A percentile compares a stretch with the other conserved stretches of the same genome.
Conservation (phyloP, 2,329 filamentous ascomycete species). For the Neocatenulostroma microsporum region DNA sequence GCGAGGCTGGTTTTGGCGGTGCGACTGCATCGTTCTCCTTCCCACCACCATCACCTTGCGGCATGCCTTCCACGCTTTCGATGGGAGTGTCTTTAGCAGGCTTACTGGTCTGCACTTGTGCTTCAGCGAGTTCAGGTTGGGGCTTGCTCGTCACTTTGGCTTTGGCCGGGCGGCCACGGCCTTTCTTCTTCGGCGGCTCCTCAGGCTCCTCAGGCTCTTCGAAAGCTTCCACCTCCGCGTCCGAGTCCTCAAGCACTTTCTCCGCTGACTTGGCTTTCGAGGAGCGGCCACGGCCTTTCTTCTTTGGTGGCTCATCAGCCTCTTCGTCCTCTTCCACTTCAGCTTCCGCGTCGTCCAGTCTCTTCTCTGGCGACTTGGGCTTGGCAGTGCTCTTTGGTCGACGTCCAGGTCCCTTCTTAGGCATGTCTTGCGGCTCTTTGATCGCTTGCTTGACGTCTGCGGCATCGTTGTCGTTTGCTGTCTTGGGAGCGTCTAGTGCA, state of each 20-base stretch:
- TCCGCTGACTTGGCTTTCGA: slow-evolving; percentile 8
- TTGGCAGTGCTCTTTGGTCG: too few species aligned
- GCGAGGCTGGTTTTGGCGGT: slow-evolving; percentile 3
- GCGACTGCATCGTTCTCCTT: neutral
- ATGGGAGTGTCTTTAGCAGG: too few species aligned
- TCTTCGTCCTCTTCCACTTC: slow-evolving; percentile 8
- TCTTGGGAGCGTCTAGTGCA: slow-evolving; percentile 9
- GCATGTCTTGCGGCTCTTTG: too few species aligned
- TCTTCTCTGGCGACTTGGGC: too few species aligned
- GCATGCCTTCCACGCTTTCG: too few species aligned
- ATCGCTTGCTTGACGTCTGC: too few species aligned
- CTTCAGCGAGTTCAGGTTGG: neutral
- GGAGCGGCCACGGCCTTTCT: slow-evolving; percentile 35
- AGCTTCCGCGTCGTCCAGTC: slow-evolving; percentile 7
- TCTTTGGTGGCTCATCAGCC: slow-evolving; percentile 23
- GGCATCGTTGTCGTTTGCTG: slow-evolving; percentile 4
- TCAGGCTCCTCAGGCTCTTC: slow-evolving; percentile 3
- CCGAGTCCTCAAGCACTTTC: slow-evolving; percentile 9
- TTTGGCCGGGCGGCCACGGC: slow-evolving; percentile 30
- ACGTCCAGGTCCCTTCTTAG: too few species aligned
- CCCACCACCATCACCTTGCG: neutral
- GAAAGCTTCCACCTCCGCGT: neutral
- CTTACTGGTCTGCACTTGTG: neutral
- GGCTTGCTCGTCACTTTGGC: neutral
- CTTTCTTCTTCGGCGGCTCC: slow-evolving; percentile 34